Conservation (phyloP, 371 early-diverging fungal genomes). For the Rhizoclosmatium hyalinum region DNA sequence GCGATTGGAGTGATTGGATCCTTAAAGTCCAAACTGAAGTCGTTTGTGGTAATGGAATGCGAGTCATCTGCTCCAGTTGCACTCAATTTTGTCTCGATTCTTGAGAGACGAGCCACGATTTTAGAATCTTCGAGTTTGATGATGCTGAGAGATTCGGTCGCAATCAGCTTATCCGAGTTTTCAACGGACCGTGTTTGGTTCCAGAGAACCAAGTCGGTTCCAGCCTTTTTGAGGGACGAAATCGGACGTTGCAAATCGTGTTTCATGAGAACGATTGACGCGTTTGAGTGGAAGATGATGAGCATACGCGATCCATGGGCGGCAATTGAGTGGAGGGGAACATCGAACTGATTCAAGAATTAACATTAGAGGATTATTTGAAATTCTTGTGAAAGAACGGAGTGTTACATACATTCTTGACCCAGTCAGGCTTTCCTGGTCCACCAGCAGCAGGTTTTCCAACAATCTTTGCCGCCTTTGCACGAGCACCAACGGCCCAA, state of each 20-base stretch:
- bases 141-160: constrained; percentile 12
- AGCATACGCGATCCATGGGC: constrained; percentile 9
- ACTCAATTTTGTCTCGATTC: constrained; percentile 15
- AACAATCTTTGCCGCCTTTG: background rate
- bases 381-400: background rate
- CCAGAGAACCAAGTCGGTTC: constrained; percentile 13
- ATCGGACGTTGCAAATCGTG: constrained; percentile 1
- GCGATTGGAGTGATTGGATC: background rate
- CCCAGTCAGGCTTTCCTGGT: constrained; percentile 34
- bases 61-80: background rate
- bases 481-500: constrained; percentile 24
- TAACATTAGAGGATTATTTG: background rate
- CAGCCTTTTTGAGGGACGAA: background rate
- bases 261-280: constrained; percentile 1
- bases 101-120: background rate
- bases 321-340: constrained; percentile 2
- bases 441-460: constrained; percentile 10
- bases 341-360: constrained; percentile 8
- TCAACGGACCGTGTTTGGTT: background rate
- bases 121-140: background rate
- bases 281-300: constrained; percentile 22
- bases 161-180: background rate
- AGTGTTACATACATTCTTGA: constrained; percentile 10
- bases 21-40: constrained; percentile 2
- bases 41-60: constrained; percentile 11